Percentiles rank a stretch among this genome's conserved stretches.
These are phyloP conservation scores for Wickerhamiella azymoides DNA, from an alignment of 805 yeast genomes.

Conservation along the genomic window DNA sequence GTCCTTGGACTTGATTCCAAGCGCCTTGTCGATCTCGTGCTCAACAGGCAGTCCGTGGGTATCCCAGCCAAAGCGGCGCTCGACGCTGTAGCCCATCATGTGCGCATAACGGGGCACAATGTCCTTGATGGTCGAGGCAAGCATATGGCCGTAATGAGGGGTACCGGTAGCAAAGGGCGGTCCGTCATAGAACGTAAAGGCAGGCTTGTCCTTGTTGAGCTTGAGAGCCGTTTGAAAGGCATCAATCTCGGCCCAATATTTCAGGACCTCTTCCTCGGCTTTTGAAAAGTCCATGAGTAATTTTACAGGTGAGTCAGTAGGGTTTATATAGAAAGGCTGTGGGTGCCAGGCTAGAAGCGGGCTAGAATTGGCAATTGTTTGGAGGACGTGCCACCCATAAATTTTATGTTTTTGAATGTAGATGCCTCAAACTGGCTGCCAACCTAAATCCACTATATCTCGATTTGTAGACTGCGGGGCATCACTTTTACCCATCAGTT, in stretches of 20 bases:
- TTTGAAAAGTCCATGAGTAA: conserved; percentile 46
- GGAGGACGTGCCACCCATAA: no score
- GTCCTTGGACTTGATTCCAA: conserved; percentile 82
- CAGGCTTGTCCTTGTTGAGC: conserved; percentile 71
- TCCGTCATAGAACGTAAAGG: conserved; percentile 91
- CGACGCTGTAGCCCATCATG: conserved; percentile 93
- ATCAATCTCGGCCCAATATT: conserved; percentile 76
- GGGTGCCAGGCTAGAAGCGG: no score
- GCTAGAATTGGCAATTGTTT: no score
- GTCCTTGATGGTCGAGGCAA: conserved; percentile 94
- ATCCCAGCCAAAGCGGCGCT: conserved; percentile 99
- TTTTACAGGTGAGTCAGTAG: no score
- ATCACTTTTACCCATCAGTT: no score
- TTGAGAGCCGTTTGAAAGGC: conserved; percentile 86
- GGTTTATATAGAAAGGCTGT: no score
- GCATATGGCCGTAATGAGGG: conserved; percentile 96
- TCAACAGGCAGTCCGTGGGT: conserved; percentile 98
- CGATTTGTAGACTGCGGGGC: no score
- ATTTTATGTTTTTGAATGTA: no score
- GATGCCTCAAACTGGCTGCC: no score
- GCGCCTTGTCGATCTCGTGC: conserved; percentile 95
- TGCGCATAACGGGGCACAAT: conserved; percentile 95
- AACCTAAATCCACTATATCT: no score
- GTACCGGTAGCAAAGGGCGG: conserved; percentile 99
- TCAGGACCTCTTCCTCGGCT: conserved; percentile 75